Percentiles rank a stretch among this genome's conserved stretches.
Conservation (phyloP, 139 green algal species). For the Eudorina sp. region DNA sequence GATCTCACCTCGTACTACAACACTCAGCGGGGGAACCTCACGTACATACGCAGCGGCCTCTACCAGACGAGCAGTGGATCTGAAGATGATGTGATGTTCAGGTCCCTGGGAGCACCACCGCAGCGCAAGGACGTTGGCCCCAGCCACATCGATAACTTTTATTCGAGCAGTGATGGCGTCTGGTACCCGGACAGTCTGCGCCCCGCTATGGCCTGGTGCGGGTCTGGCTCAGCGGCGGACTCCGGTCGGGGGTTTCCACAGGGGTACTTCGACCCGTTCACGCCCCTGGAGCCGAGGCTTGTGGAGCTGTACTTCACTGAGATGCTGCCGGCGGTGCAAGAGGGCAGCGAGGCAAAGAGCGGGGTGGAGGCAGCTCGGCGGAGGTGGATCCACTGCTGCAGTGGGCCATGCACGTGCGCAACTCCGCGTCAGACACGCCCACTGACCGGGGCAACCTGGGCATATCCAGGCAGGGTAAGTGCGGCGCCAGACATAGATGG, state of each 20-base stretch:
- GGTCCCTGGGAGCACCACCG: not conserved
- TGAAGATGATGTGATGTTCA: slow-evolving; percentile 28
- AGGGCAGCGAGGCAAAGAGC: not conserved
- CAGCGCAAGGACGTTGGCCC: slow-evolving; percentile 29
- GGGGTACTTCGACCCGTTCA: slow-evolving; percentile 64
- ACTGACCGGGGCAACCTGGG: slow-evolving; percentile 55
- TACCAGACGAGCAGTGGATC: not conserved
- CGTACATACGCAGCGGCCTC: slow-evolving; percentile 10
- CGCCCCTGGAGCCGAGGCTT: not conserved
- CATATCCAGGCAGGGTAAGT: slow-evolving; percentile 54
- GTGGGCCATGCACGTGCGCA: slow-evolving; percentile 52
- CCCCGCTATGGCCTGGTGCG: slow-evolving; percentile 58
- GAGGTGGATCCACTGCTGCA: slow-evolving; percentile 30
- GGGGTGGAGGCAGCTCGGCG: too few species aligned
- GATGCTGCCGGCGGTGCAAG: slow-evolving; percentile 30
- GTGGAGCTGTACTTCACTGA: slow-evolving; percentile 56
- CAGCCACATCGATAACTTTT: slow-evolving; percentile 52
- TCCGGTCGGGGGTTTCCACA: too few species aligned
- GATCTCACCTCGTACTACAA: slow-evolving; percentile 48
- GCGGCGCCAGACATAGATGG: too few species aligned
- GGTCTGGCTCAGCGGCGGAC: slow-evolving; percentile 49
- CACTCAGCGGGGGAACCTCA: not conserved
- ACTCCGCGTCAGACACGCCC: not conserved
- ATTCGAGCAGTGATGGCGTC: slow-evolving; percentile 45
- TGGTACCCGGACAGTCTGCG: slow-evolving; percentile 62